Evolutionary conservation across 1,139 yeast species (phyloP).

Genomic region (Scheffersomyces segobiensis): DNA sequence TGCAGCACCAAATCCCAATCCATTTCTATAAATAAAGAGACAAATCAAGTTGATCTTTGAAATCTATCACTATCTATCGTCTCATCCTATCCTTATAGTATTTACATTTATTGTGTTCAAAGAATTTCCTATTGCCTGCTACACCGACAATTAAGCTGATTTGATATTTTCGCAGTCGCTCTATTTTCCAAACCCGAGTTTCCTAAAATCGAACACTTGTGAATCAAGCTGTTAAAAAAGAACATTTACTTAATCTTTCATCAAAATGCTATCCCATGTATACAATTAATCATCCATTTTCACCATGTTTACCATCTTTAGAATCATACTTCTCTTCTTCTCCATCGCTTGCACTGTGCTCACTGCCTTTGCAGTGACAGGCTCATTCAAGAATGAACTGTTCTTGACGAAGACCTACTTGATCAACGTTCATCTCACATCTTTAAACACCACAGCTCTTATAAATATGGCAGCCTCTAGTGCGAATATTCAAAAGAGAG

Average conservation of each 20-base stretch:
- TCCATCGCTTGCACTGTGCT: slow-evolving; percentile 37
- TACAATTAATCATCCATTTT: background rate
- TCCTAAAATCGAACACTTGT: background rate
- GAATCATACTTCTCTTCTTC: slow-evolving; percentile 35
- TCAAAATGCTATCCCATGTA: background rate
- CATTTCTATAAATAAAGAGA: background rate
- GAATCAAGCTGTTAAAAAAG: background rate
- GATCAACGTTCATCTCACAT: slow-evolving; percentile 37
- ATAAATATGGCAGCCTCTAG: slow-evolving; percentile 15
- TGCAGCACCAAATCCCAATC: background rate
- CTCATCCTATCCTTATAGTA: background rate
- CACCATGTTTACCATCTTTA: slow-evolving; percentile 35
- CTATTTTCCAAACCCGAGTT: background rate
- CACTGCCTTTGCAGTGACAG: slow-evolving; percentile 42
- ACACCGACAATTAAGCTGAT: background rate
- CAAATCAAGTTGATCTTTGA: background rate
- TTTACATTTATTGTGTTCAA: background rate
- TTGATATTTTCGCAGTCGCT: background rate
- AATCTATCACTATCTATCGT: background rate
- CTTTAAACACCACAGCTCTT: slow-evolving; percentile 33
- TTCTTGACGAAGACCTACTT: slow-evolving; percentile 40
- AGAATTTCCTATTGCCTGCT: background rate
- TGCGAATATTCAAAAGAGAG: background rate
- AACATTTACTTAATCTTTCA: background rate
- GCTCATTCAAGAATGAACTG: slow-evolving; percentile 37